A percentile compares a stretch with the other conserved stretches of the same genome.
phyloP scores from a whole-genome alignment of 2,329 filamentous ascomycete genomes.

The Fusarium odoratissimum region DNA sequence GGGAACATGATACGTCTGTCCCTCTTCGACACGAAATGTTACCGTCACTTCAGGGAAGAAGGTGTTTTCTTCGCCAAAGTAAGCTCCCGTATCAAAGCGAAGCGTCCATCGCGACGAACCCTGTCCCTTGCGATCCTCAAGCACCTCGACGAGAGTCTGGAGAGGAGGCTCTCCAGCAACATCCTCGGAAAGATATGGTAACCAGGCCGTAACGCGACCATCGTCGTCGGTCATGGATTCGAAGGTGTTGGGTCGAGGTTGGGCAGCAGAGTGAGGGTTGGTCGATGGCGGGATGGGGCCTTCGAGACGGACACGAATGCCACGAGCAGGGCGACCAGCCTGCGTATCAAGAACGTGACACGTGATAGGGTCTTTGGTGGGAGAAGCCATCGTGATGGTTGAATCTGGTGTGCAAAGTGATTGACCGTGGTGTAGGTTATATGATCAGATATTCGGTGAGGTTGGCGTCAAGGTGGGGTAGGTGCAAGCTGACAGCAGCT shows the following conservation, averaged over 20 bases:
- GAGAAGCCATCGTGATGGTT: constrained; percentile 34
- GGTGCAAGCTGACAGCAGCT: background rate
- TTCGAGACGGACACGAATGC: constrained; percentile 74
- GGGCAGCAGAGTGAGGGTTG: constrained; percentile 39
- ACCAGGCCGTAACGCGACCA: constrained; percentile 79
- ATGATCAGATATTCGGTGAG: constrained; percentile 13
- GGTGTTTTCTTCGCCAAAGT: constrained; percentile 73
- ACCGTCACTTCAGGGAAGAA: constrained; percentile 72
- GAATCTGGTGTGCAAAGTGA: constrained; percentile 5
- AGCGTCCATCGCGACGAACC: constrained; percentile 72
- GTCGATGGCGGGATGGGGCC: constrained; percentile 51
- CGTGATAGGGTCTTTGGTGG: constrained; percentile 75
- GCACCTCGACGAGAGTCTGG: constrained; percentile 68
- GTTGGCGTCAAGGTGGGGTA: constrained; percentile 34
- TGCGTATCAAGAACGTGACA: constrained; percentile 89
- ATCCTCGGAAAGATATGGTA: constrained; percentile 63
- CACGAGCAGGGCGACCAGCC: constrained; percentile 74
- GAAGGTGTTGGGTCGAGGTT: constrained; percentile 61
- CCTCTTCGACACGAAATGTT: constrained; percentile 63
- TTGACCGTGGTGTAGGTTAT: constrained; percentile 15
- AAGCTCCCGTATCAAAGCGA: constrained; percentile 77
- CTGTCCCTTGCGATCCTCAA: constrained; percentile 55
- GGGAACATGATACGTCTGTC: constrained; percentile 83
- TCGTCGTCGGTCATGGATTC: constrained; percentile 79
- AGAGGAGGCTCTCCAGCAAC: constrained; percentile 67